Conservation (phyloP, 208 protist species). For the Leishmania martiniquensis region DNA sequence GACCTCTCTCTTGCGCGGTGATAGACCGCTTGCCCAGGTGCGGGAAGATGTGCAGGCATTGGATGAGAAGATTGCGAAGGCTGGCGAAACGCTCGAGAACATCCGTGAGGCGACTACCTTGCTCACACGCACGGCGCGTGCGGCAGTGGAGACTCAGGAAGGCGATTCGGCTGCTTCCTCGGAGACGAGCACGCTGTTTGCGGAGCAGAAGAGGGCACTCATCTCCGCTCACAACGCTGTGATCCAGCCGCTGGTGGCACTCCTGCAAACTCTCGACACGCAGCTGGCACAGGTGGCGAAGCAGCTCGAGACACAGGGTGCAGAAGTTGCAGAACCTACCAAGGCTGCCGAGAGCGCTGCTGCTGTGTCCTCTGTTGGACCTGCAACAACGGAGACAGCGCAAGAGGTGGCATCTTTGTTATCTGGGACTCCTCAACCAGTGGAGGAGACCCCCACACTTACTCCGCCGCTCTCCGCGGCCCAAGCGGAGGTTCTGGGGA, state of each 20-base stretch:
- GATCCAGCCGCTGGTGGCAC: neutral
- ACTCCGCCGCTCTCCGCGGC: neutral
- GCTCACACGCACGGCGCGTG: constrained; percentile 10
- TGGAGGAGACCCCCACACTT: neutral
- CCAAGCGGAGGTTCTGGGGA: neutral
- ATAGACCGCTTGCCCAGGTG: constrained; percentile 9
- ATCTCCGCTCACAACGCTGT: neutral
- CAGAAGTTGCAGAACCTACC: neutral
- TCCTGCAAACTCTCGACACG: constrained; percentile 13
- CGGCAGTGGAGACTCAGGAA: neutral
- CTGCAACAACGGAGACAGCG: neutral
- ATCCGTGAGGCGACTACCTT: constrained; percentile 14
- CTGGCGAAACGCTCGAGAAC: constrained; percentile 3
- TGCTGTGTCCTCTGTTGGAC: neutral
- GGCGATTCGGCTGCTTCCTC: neutral
- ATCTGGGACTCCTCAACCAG: neutral
- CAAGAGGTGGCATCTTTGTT: neutral
- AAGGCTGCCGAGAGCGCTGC: neutral
- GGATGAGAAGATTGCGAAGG: constrained; percentile 10
- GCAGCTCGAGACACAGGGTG: constrained; percentile 1
- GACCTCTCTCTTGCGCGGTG: neutral
- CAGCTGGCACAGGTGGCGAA: constrained; percentile 1
- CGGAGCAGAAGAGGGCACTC: constrained; percentile 8
- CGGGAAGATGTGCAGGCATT: constrained; percentile 7
- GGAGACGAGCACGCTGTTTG: neutral